Base-by-base conservation (phyloP, 2,329 filamentous ascomycete genomes). In the Pseudocercospora crystallina region DNA sequence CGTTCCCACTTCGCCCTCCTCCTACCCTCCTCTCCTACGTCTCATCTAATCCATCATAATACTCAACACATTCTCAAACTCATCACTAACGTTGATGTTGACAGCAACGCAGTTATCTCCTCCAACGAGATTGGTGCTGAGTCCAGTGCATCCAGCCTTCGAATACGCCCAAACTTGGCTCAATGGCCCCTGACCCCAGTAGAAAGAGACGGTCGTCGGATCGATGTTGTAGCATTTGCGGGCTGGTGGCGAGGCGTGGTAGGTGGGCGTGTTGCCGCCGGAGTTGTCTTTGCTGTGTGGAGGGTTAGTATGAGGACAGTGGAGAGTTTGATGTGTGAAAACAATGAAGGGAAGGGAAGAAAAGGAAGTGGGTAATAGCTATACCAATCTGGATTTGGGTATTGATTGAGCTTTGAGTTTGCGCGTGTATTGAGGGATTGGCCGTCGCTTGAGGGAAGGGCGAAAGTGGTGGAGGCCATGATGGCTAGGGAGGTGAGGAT, bases 141-240 rank as follows among this genome's bases (percentile, higher is more conserved):
- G 15, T 10, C 30, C 44, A 9, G 44, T 47, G 30, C 44, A 47
- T 14, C 44, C 44, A 8, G 44, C 44, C 30, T 47, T 47, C 20
- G 37, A 47, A 15, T 47, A 47, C 5, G 44, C 44, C 44, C 37
- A 41, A n/a, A 47, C 37, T 17, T 47, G 44, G n/a, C 26, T 41
- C 30, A 35, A 32, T 5, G 44, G 37, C n/a, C 44, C 44, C 41
- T 40, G 36, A 10, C 37, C 37, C 37, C 44, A 47, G 29, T 47
- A 47, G 14, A 47, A 47, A 2, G 44, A 41, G 14, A 32, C 29
- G 2, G 36, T 41, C 2, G 36, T 40, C 4, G 44, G 44, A 13
- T 47, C 44, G 34, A 47, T 47, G 15, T 40, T 47, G 44, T 41
- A 47, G 44, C 44, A 47, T 14, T 47, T 32, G 13, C 44, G 36